Evolutionary conservation across 2,329 filamentous ascomycete species (phyloP), one percentile per base, ranked within the genome.

Genomic region (Colletotrichum scovillei): DNA sequence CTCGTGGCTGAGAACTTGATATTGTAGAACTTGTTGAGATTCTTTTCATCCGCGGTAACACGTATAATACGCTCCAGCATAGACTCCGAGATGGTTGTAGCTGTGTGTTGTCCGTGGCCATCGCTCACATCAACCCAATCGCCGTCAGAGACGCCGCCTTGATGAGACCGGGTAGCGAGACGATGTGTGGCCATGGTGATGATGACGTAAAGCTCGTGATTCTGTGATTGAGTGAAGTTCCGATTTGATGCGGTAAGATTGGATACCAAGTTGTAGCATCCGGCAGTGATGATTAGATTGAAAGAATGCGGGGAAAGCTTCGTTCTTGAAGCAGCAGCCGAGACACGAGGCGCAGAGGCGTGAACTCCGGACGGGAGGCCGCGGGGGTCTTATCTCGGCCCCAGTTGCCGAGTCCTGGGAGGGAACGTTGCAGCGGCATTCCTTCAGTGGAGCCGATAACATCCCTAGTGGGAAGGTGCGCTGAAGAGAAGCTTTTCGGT

Each of bases 11-110:
- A 89, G 52, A 86, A 82, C 0, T 79, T 79, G 72, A 90, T 84
- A 63, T 84, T 86, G 79, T 89, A 88, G 76, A 88, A 89, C 1
- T 78, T 78, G 9, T 83, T 78, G 2, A 90, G 79, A n/a, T 88
- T 85, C 8, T 79, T 73, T 2, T 88, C 73, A 69, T 90, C 88
- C 42, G 81, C 80, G 3, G 77, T 78, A 4, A 89, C 81, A 9
- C 86, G 83, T 11, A 82, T 77, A 16, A 89, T 83, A 26, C 84
- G 82, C 53, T 86, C 83, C 42, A 79, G 75, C 76, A 87, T 82
- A 2, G 78, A 79, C 67, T 84, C 82, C 0, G 67, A 30, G 52
- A 49, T 62, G 11, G 46, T 22, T 5, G 28, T 28, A 0, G 28
- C 4, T 5, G 46, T 19, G 16, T 16, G 22, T 6, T 26, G 60